Percentiles rank a stretch among this genome's conserved stretches.
These are phyloP conservation scores for Achaetomiella virescens DNA, from an alignment of 495 filamentous ascomycete species.

Conservation along the genomic window DNA sequence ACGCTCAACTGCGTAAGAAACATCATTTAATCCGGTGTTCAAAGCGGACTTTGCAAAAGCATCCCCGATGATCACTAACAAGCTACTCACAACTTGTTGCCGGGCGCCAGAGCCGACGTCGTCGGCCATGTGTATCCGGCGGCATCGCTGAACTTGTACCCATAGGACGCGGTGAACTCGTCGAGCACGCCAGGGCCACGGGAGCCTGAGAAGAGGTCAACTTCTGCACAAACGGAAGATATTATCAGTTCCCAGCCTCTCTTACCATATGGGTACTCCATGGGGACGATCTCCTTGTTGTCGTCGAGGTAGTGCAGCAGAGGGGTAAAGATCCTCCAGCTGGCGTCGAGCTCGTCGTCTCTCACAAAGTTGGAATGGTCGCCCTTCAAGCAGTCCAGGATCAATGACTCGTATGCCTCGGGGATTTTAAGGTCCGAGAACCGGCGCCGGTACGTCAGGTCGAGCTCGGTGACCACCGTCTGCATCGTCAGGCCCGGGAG, in stretches of 20 bases:
- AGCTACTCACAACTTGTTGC: conserved; percentile 62
- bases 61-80: conserved; percentile 1
- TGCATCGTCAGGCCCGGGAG: conserved; percentile 98
- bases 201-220: conserved; percentile 57
- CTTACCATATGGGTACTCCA: conserved; percentile 99
- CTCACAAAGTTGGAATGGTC: conserved; percentile 99
- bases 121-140: conserved; percentile 93
- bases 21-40: conserved; percentile 20
- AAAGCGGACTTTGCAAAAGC: not conserved
- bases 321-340: conserved; percentile 98
- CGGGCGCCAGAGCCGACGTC: conserved; percentile 49
- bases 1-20: conserved; percentile 18
- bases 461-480: conserved; percentile 97
- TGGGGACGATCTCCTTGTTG: conserved; percentile 98
- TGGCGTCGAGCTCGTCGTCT: conserved; percentile 96
- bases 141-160: conserved; percentile 97
- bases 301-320: conserved; percentile 96
- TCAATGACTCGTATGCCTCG: conserved; percentile 97
- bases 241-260: not conserved
- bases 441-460: conserved; percentile 94
- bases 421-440: conserved; percentile 99
- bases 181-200: conserved; percentile 94
- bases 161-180: conserved; percentile 95
- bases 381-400: conserved; percentile 95
- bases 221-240: not conserved